Evolutionary conservation across 2,329 filamentous ascomycete genomes (phyloP).

Genomic region (Hypoxylon sp.): DNA sequence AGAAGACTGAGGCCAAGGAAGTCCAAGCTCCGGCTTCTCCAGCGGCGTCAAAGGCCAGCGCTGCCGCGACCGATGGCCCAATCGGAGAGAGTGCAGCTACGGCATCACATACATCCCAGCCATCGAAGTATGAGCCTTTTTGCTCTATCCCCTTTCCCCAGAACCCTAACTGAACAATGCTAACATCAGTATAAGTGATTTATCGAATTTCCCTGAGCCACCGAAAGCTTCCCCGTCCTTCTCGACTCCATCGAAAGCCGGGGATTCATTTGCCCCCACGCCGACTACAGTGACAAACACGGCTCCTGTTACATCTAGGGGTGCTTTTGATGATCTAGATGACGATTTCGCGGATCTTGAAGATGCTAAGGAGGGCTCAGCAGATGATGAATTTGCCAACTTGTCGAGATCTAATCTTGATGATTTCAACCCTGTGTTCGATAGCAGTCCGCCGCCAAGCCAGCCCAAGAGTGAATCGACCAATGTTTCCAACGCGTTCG

Average conservation of each 20-base stretch:
- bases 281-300: constrained; percentile 55
- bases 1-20: constrained; percentile 52
- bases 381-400: constrained; percentile 84
- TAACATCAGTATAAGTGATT: constrained; percentile 50
- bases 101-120: constrained; percentile 48
- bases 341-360: constrained; percentile 86
- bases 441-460: constrained; percentile 74
- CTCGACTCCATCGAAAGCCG: constrained; percentile 53
- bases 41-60: constrained; percentile 51
- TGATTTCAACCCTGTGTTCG: constrained; percentile 87
- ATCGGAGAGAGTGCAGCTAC: constrained; percentile 43
- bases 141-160: constrained; percentile 26
- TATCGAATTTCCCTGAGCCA: constrained; percentile 53
- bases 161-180: constrained; percentile 28
- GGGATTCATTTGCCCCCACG: constrained; percentile 57
- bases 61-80: constrained; percentile 51
- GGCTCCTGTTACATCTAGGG: constrained; percentile 59
- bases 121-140: constrained; percentile 51
- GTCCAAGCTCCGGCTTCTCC: constrained; percentile 49
- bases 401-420: constrained; percentile 79
- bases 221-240: constrained; percentile 57
- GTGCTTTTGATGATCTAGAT: constrained; percentile 81
- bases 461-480: constrained; percentile 68
- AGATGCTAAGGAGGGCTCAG: constrained; percentile 85
- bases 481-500: constrained; percentile 60